Evolutionary conservation across 1,284 basidiomycete genomes (phyloP), one percentile per base, ranked within the genome.

Genomic region (Ceratobasidium sp.): DNA sequence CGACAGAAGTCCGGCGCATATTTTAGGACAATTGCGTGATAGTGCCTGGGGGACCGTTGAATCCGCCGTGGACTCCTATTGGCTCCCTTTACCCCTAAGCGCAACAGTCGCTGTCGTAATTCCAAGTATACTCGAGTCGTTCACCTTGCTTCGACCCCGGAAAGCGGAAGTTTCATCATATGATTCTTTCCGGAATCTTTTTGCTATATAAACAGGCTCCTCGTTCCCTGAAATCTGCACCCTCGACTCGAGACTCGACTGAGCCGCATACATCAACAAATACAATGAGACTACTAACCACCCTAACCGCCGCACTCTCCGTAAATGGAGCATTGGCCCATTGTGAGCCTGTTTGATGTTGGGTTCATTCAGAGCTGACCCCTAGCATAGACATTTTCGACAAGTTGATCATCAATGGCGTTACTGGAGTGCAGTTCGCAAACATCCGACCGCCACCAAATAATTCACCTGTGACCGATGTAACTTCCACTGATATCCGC

Each of bases 381-480:
- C 20, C 3, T 20, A n/a, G 16, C n/a, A 16, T 10, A 75, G 73
- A 75, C 50, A 75, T 75, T 14, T 75, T 75, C 33, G 62, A 66
- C 50, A 75, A 75, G 44, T 27, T 75, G 10, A 75, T 66, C n/a
- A 87, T 88, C 80, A 82, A 88, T 80, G 88, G 88, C 1, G 82
- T 83, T 60, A 88, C 88, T 81, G 85, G 80, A 44, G 85, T 83
- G 20, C 59, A 60, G n/a, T 75, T 75, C 30, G 60, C 50, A 41
- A 75, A 75, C 81, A 82, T 88, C 71, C 87, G 88, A 75, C 81
- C 88, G 14, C 84, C 86, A 30, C 87, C 88, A 16, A 88, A 81
- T 83, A 89, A 89, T 83, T 88, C 87, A 80, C 88, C 88, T 8
- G 88, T 89, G 64, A 88, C 86, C 38, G 88, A 88, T 71, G 87